phyloP scores from a whole-genome alignment of 192 early-diverging fungal genomes.

The Backusella mclennaniae region DNA sequence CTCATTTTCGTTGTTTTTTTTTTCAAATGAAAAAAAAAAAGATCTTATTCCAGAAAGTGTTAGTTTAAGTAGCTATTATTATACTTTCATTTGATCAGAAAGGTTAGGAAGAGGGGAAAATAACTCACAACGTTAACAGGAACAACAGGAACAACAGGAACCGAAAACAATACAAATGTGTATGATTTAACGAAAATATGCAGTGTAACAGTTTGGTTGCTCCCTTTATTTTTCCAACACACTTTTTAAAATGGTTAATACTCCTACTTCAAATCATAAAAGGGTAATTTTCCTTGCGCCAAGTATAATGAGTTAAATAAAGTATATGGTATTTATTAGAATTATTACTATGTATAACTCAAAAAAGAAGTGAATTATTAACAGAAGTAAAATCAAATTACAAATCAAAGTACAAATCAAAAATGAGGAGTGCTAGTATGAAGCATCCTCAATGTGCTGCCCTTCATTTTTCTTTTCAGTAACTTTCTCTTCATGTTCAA shows the following conservation, averaged over 20 bases:
- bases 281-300: background rate
- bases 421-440: background rate
- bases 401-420: background rate
- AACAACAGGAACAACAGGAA: background rate
- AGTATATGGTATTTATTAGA: background rate
- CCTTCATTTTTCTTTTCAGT: background rate
- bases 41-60: background rate
- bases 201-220: background rate
- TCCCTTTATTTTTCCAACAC: background rate
- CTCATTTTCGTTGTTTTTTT: background rate
- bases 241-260: background rate
- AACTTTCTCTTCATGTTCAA: background rate
- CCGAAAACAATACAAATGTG: background rate
- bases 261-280: background rate
- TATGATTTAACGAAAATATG: background rate
- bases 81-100: background rate
- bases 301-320: background rate
- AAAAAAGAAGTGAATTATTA: background rate
- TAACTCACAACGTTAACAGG: background rate
- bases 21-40: background rate
- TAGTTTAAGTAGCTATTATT: background rate
- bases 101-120: background rate
- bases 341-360: background rate
- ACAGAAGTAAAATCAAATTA: background rate
- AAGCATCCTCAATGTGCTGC: background rate